phyloP scores from a whole-genome alignment of 2,329 filamentous ascomycete genomes.

The Nigrograna mackinnonii region DNA sequence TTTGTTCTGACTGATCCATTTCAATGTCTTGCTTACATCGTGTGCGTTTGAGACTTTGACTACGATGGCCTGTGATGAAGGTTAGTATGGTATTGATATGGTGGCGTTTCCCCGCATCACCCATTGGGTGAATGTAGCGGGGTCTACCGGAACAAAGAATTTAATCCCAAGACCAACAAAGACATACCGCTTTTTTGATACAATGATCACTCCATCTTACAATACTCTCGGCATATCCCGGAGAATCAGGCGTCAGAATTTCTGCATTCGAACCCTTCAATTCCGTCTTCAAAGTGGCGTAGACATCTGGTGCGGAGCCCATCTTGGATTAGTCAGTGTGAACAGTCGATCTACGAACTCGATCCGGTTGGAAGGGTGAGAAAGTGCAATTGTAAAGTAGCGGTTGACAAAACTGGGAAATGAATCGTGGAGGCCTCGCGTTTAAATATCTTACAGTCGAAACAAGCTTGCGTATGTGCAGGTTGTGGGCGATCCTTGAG shows the following conservation, averaged over 20 bases:
- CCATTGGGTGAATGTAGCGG: neutral
- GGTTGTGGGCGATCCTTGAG: too few species aligned
- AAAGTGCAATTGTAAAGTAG: too few species aligned
- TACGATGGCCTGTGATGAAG: slow-evolving; percentile 19
- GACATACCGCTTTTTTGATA: slow-evolving; percentile 28
- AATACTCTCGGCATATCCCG: slow-evolving; percentile 27
- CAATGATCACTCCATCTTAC: slow-evolving; percentile 32
- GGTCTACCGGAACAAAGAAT: neutral
- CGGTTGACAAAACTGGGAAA: too few species aligned
- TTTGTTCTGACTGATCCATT: slow-evolving; percentile 22
- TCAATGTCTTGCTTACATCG: slow-evolving; percentile 25
- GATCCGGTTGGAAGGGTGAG: too few species aligned
- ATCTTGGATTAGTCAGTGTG: slow-evolving; percentile 4
- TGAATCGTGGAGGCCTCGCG: too few species aligned
- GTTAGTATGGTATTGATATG: neutral
- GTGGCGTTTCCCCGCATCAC: neutral
- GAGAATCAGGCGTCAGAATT: slow-evolving; percentile 24
- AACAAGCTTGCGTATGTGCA: too few species aligned
- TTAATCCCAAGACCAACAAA: neutral
- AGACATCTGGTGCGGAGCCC: slow-evolving; percentile 9
- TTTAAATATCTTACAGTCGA: too few species aligned
- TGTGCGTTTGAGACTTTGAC: slow-evolving; percentile 19
- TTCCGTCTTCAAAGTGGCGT: slow-evolving; percentile 8
- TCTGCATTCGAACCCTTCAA: slow-evolving; percentile 21
- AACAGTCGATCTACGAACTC: too few species aligned